phyloP scores from a whole-genome alignment of 129 eudicot species.

The Artemisia annua region DNA sequence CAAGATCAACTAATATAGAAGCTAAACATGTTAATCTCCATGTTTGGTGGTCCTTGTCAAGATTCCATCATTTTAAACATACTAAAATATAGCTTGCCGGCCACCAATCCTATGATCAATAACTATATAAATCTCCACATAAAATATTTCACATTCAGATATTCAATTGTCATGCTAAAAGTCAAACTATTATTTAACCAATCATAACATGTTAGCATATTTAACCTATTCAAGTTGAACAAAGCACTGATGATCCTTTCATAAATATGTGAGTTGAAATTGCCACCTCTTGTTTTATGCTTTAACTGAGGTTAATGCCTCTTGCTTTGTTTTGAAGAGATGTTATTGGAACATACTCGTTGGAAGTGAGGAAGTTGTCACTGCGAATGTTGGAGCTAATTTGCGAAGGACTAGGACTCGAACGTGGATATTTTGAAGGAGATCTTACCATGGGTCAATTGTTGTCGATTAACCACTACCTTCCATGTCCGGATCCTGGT shows the following conservation, averaged over 20 bases:
- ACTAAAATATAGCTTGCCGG: no score
- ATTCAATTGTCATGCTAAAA: neutral
- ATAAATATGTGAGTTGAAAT: neutral
- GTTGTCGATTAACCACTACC: slow-evolving; percentile 25
- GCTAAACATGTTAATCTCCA: no score
- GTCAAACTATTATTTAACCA: slow-evolving; percentile 10
- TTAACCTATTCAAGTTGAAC: no score
- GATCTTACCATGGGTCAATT: slow-evolving; percentile 20
- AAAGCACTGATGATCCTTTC: no score
- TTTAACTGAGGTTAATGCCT: neutral
- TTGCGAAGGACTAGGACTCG: slow-evolving; percentile 39
- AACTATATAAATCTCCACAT: no score
- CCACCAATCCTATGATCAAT: no score
- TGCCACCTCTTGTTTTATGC: neutral
- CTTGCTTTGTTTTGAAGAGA: slow-evolving; percentile 17
- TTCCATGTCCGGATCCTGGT: slow-evolving; percentile 40
- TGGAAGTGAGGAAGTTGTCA: slow-evolving; percentile 22
- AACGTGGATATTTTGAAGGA: slow-evolving; percentile 21
- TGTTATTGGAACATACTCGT: slow-evolving; percentile 19
- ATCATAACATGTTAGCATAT: no score
- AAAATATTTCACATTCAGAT: no score
- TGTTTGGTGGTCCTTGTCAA: no score
- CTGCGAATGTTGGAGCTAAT: slow-evolving; percentile 37
- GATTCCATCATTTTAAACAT: no score
- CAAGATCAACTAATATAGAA: no score